phyloP scores from a whole-genome alignment of 176 grass and related monocot species.

The Aegilops sharonensis region DNA sequence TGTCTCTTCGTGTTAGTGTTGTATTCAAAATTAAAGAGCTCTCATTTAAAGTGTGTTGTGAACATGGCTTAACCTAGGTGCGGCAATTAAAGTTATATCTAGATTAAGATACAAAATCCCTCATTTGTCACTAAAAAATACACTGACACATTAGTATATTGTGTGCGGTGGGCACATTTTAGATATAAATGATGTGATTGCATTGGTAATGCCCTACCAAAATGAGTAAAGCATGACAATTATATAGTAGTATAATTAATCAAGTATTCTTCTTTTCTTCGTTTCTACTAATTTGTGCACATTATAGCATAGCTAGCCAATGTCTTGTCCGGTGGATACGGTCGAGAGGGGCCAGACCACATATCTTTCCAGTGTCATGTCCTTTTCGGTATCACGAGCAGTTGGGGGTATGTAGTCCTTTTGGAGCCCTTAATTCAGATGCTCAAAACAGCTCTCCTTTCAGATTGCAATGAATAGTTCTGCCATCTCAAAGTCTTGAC shows the following conservation, averaged over 20 bases:
- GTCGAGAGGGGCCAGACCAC: too few relatives aligned
- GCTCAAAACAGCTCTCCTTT: neutral
- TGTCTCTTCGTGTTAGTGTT: too few relatives aligned
- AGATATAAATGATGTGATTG: too few relatives aligned
- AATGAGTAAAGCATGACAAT: neutral
- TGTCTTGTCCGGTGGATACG: too few relatives aligned
- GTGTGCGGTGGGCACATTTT: too few relatives aligned
- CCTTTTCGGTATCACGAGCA: neutral
- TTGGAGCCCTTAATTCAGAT: neutral
- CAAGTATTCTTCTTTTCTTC: neutral
- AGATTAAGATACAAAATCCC: too few relatives aligned
- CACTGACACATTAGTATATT: too few relatives aligned
- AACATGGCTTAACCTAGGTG: too few relatives aligned
- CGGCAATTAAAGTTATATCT: too few relatives aligned
- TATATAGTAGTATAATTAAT: neutral
- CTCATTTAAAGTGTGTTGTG: too few relatives aligned
- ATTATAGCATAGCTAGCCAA: neutral
- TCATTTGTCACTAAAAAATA: too few relatives aligned
- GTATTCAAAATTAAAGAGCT: too few relatives aligned
- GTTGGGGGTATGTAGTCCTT: neutral
- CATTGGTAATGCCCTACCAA: neutral
- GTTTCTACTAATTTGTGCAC: neutral
- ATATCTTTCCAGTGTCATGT: neutral
- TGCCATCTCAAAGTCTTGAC: neutral
- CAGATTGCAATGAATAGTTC: neutral